These are phyloP conservation scores for Penicillium malachiteum DNA, from an alignment of 495 filamentous ascomycete genomes.

Conservation along the genomic window DNA sequence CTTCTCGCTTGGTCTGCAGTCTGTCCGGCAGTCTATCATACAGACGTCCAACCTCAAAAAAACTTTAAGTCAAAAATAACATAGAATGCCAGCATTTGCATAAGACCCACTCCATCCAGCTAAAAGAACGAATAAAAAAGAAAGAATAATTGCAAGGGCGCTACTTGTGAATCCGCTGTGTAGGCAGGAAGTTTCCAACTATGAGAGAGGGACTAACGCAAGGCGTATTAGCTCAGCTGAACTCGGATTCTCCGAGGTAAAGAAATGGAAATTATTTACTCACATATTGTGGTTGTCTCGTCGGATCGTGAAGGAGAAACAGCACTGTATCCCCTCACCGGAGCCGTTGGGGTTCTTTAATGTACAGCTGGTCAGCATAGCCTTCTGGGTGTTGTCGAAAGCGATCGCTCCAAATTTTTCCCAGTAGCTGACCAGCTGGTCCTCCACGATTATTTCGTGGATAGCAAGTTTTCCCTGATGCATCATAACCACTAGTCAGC, in stretches of 20 bases:
- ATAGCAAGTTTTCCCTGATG: slow-evolving; percentile 85
- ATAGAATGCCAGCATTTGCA: background rate
- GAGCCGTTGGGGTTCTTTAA: slow-evolving; percentile 79
- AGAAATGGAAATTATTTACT: slow-evolving; percentile 39
- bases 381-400: slow-evolving; percentile 94
- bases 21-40: too few relatives aligned
- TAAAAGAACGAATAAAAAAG: background rate
- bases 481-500: background rate
- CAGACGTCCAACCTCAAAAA: background rate
- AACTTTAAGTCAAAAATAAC: background rate
- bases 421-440: slow-evolving; percentile 95
- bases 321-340: slow-evolving; percentile 79
- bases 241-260: background rate
- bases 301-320: slow-evolving; percentile 95
- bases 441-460: slow-evolving; percentile 93
- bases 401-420: slow-evolving; percentile 99
- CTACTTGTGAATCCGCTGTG: slow-evolving; percentile 5
- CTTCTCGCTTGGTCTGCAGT: too few relatives aligned
- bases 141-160: background rate
- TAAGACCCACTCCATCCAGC: background rate
- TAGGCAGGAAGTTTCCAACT: slow-evolving; percentile 4
- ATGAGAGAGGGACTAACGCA: slow-evolving; percentile 2
- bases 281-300: slow-evolving; percentile 96
- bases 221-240: background rate
- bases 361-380: slow-evolving; percentile 90